These are phyloP conservation scores for Leavenworthia alabamica DNA, from an alignment of 345 rosid genomes.

Conservation along the genomic window DNA sequence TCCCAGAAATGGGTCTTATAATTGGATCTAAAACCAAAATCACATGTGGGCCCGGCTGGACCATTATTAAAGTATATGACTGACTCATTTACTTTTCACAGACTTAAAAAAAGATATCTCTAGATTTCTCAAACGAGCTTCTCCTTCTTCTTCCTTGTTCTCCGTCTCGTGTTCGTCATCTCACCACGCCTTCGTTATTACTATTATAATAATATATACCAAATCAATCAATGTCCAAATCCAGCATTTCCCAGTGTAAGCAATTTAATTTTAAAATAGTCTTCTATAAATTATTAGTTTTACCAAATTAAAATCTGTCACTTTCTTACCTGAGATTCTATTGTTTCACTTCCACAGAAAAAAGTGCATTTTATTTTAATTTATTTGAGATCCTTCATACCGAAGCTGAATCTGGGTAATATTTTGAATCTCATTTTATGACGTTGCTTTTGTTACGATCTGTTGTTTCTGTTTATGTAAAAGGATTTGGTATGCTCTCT, in stretches of 20 bases:
- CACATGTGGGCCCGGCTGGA: no score
- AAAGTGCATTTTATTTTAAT: neutral
- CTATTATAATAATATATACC: neutral
- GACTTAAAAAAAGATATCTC: neutral
- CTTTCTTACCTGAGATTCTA: slow-evolving; percentile 12
- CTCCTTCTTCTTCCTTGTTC: no score
- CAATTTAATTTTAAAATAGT: neutral
- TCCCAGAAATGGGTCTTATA: no score
- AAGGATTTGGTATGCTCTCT: neutral
- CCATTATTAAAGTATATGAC: no score
- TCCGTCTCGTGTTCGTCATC: no score
- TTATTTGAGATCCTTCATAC: slow-evolving; percentile 8
- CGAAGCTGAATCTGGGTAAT: slow-evolving; percentile 25
- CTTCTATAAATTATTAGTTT: neutral
- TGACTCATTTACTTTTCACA: no score
- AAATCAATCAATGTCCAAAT: slow-evolving; percentile 28
- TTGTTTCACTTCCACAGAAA: slow-evolving; percentile 9
- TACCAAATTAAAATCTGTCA: neutral
- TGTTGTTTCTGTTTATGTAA: slow-evolving; percentile 2
- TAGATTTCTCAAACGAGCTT: neutral
- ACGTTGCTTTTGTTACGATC: neutral
- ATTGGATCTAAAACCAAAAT: no score
- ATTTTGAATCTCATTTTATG: slow-evolving; percentile 9
- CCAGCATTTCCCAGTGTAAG: slow-evolving; percentile 13
- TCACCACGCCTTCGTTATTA: slow-evolving; percentile 13